Evolutionary conservation across 352 stramenopile species (phyloP), one percentile per base, ranked within the genome.

Genomic region (Globisporangium irregulare): DNA sequence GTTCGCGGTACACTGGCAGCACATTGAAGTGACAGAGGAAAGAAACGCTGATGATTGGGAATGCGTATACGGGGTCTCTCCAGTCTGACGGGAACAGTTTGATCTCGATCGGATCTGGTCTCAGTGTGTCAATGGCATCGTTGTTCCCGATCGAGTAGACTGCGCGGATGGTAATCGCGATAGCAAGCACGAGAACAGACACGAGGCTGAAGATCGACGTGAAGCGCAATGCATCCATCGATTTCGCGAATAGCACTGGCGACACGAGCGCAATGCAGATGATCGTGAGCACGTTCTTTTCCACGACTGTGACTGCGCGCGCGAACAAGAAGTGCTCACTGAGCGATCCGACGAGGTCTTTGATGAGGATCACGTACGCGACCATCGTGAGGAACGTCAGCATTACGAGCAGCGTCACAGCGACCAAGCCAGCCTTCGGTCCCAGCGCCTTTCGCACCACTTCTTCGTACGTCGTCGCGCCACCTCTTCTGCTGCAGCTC

Each of bases 1-100:
- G 83, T 77, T 99, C 96, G 66, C 95, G 94, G 82, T 99, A 98
- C 27, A 99, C 96, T 12, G 96, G 94, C 24, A 98, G 74, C 46
- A 99, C 96, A 67, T 99, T 99, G 68, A 99, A 99, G 74, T 99
- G 97, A 72, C 97, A 99, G n/a, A 99, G 84, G 73, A 98, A 99
- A 24, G 94, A 97, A 38, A 97, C 98, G 51, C 98, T 97, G 74
- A 98, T 98, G 69, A 99, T 97, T 59, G 97, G 97, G 51, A 98
- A 91, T 12, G 88, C 85, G 62, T 92, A 95, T 6, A 92, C 69
- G 0, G 84, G 77, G 54, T 94, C 85, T 53, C 75, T 70, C 82
- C 87, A 86, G 64, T 75, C 81, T 56, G 84, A 73, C 2, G 87
- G 83, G 25, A 86, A 78, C 64, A 86, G 67, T 69, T 90, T 91